Base-by-base conservation (phyloP, 1,139 yeast species). In the Sugiyamaella xylanicola region DNA sequence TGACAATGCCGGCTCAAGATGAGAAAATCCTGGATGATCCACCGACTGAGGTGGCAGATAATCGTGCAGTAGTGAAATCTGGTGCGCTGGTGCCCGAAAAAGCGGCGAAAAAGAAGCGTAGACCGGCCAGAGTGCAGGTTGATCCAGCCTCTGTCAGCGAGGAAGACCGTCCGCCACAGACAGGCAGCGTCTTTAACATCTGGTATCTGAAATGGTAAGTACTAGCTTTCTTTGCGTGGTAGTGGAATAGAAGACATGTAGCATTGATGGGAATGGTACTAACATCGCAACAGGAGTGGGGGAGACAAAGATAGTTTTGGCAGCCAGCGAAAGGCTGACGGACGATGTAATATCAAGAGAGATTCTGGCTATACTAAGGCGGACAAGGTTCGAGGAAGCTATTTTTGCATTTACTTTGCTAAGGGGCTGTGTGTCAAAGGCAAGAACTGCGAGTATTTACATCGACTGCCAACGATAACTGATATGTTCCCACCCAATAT, bases 341-440 rank as follows among this genome's bases (percentile, higher is more conserved):
- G 75, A 58, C 74, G 85, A 56, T 85, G 95, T 49, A 76, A 84
- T 60, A 77, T 87, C 11, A 75, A 70, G 9, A 68, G 72, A 42
- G 97, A 92, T 66, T 70, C 88, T 0, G 98, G 98, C 0, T 80
- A 78, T 61, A 92, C 98, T 0, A 77, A 75, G 55, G 96, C 92
- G 2, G 85, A 81, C 59, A 76, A 73, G 54, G 70, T 73, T 4
- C 78, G 64, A 17, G 75, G 76, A 20, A 66, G 76, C 8, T 77
- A 79, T 42, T 80, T 91, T 56, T 93, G 99, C 68, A 67, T 93
- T 2, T 90, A 86, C 70, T 93, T 90, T 73, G 93, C 96, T 4
- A 80, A 92, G 55, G 99, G 99, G 0, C 81, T 89, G 69, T 93
- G 99, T 68, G 80, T 83, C 54, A 77, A 82, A 60, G 98, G 97